phyloP scores from a whole-genome alignment of 2,329 filamentous ascomycete genomes.

The Colletotrichum australisinense region DNA sequence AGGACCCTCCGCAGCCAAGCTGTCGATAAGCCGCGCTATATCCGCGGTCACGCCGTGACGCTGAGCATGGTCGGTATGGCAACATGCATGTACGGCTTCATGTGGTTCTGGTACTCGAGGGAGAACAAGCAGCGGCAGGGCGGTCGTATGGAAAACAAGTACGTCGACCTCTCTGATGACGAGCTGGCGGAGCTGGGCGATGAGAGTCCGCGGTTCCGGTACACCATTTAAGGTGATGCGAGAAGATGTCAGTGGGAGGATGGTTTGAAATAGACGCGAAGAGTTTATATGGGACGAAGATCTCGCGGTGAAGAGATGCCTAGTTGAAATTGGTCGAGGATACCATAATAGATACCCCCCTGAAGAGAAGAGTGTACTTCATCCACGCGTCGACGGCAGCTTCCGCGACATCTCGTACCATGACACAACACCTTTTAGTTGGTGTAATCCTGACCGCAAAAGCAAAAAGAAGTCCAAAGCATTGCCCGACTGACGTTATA shows the following conservation, averaged over 20 bases:
- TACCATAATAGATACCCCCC: too few species aligned
- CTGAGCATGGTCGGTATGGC: conserved; percentile 36
- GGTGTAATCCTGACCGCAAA: neutral
- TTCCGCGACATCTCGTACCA: too few species aligned
- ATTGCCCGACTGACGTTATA: too few species aligned
- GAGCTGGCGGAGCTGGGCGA: conserved; percentile 63
- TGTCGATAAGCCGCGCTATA: conserved; percentile 65
- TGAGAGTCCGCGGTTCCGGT: conserved; percentile 62
- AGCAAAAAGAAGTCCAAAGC: neutral
- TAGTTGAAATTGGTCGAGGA: too few species aligned
- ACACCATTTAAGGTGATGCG: conserved; percentile 48
- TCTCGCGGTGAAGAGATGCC: too few species aligned
- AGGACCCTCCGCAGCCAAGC: conserved; percentile 47
- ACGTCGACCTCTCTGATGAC: conserved; percentile 56
- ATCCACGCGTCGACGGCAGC: too few species aligned
- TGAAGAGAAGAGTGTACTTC: too few species aligned
- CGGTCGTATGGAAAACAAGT: conserved; percentile 50
- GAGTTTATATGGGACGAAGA: neutral
- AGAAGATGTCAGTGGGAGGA: neutral
- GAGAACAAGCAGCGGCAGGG: conserved; percentile 59
- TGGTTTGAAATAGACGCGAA: neutral
- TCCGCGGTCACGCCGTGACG: conserved; percentile 69
- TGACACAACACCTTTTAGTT: too few species aligned
- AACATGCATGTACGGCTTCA: conserved; percentile 48
- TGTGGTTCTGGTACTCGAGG: conserved; percentile 48